Conservation (phyloP, 129 eudicot genomes). For the Flaveria bidentis region DNA sequence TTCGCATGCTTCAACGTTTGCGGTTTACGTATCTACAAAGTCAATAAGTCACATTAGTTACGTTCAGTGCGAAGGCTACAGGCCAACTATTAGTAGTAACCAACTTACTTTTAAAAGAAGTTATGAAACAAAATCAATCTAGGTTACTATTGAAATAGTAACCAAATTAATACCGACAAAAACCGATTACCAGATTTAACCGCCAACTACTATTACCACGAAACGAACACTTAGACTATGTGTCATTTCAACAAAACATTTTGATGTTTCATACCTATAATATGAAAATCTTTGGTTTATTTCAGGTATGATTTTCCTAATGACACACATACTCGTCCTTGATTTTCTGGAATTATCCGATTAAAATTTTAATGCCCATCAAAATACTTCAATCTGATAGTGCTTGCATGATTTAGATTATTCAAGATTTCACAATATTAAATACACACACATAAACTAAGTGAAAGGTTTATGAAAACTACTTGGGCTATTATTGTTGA, state of each 20-base stretch:
- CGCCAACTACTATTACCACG: neutral
- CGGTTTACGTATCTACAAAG: neutral
- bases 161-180: neutral
- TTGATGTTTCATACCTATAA: neutral
- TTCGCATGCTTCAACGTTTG: neutral
- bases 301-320: too few species aligned
- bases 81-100: neutral
- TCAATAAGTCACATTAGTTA: neutral
- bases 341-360: neutral
- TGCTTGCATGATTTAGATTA: neutral
- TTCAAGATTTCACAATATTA: neutral
- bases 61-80: neutral
- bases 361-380: neutral
- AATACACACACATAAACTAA: neutral
- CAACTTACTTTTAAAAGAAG: neutral
- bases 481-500: constrained; percentile 40
- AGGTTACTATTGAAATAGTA: neutral
- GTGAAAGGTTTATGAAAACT: neutral
- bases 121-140: too few species aligned
- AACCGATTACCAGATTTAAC: neutral
- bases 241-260: neutral
- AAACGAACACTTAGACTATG: neutral
- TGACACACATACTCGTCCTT: neutral
- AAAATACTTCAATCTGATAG: neutral
- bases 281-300: neutral